Conservation (phyloP, 129 eudicot genomes). For the Flaveria linearis region DNA sequence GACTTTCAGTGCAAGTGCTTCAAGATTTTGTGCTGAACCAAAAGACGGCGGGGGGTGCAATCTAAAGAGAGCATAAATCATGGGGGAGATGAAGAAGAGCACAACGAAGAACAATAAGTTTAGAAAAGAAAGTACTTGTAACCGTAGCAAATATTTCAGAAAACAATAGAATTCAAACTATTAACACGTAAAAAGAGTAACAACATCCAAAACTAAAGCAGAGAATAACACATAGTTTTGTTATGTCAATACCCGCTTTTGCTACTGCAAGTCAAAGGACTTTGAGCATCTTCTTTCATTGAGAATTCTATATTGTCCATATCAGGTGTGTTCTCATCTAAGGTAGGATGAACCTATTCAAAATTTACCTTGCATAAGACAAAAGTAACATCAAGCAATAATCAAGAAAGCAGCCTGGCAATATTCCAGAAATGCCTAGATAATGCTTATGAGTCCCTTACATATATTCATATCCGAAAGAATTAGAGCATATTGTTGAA, state of each 20-base stretch:
- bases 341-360: constrained; percentile 57
- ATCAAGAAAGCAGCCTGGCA: constrained; percentile 27
- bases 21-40: constrained; percentile 71
- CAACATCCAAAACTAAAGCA: background rate
- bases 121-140: constrained; percentile 6
- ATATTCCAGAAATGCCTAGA: constrained; percentile 7
- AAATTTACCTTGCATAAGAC: constrained; percentile 38
- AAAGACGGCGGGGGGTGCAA: constrained; percentile 76
- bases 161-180: background rate
- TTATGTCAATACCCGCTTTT: constrained; percentile 42
- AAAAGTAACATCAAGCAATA: constrained; percentile 31
- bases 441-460: background rate
- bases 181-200: constrained; percentile 9
- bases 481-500: background rate
- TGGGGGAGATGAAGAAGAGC: constrained; percentile 15
- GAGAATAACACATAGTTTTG: constrained; percentile 11
- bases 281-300: constrained; percentile 57
- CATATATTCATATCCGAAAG: background rate
- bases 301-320: constrained; percentile 48
- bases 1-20: constrained; percentile 50
- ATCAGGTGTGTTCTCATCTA: constrained; percentile 43
- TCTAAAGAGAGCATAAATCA: constrained; percentile 32
- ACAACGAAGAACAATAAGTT: constrained; percentile 23
- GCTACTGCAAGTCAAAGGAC: constrained; percentile 39
- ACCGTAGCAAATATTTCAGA: background rate